These are phyloP conservation scores for Monosporozyma aerobia DNA, from an alignment of 805 yeast genomes.

Conservation along the genomic window DNA sequence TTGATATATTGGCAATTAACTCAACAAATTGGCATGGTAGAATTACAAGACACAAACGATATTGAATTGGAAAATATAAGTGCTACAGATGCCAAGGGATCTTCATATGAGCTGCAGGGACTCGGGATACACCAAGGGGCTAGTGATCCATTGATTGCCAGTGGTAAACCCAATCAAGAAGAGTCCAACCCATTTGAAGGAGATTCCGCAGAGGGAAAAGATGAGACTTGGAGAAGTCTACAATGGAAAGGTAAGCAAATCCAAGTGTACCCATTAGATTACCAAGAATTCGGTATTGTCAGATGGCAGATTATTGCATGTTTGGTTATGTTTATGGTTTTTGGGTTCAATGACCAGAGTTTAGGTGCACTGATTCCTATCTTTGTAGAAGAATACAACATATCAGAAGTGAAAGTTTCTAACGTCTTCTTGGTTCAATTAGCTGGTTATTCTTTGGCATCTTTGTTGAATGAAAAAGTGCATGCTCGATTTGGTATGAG, in stretches of 20 bases:
- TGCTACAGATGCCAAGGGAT: not conserved
- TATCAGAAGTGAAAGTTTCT: constrained; percentile 21
- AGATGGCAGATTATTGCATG: constrained; percentile 24
- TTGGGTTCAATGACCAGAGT: constrained; percentile 29
- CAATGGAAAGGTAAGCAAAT: constrained; percentile 21
- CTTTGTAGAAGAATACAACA: constrained; percentile 19
- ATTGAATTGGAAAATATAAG: not conserved
- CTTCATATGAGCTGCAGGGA: not conserved
- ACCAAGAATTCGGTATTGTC: constrained; percentile 19
- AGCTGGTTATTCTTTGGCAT: constrained; percentile 25
- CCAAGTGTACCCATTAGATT: constrained; percentile 22
- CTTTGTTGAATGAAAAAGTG: constrained; percentile 22
- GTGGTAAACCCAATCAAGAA: not conserved
- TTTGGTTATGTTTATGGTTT: constrained; percentile 22
- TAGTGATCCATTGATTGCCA: not conserved
- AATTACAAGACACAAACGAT: not conserved
- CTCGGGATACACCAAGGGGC: not conserved
- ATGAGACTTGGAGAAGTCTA: not conserved
- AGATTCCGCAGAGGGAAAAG: not conserved
- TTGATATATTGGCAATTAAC: not conserved
- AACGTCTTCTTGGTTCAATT: constrained; percentile 26
- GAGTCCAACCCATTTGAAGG: not conserved
- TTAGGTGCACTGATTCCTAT: constrained; percentile 30
- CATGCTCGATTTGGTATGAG: constrained; percentile 21
- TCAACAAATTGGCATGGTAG: not conserved